Evolutionary conservation across 495 filamentous ascomycete genomes (phyloP).

Genomic region (Penicillium herquei): DNA sequence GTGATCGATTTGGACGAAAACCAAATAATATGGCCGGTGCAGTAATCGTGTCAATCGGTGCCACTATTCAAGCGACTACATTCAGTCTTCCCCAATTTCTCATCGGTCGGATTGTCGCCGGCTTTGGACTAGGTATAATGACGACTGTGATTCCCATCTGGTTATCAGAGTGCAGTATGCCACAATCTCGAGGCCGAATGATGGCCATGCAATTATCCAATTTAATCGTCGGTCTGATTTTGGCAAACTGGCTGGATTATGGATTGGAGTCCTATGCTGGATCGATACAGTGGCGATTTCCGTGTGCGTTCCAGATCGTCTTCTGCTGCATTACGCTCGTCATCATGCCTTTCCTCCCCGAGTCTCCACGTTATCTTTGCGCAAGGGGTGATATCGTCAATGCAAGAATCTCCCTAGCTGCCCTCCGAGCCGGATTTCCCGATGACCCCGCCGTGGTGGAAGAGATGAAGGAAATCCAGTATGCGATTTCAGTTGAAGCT

Average conservation of each 20-base stretch:
- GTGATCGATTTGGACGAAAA: slow-evolving; percentile 50
- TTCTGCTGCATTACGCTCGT: slow-evolving; percentile 42
- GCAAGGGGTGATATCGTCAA: slow-evolving; percentile 53
- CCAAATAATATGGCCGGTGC: slow-evolving; percentile 61
- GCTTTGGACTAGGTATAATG: slow-evolving; percentile 66
- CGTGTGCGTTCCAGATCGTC: slow-evolving; percentile 58
- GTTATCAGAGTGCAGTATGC: slow-evolving; percentile 63
- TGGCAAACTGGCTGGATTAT: slow-evolving; percentile 27
- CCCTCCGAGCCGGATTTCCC: slow-evolving; percentile 11
- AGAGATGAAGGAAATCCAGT: slow-evolving; percentile 20
- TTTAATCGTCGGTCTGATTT: slow-evolving; percentile 16
- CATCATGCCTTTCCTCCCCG: slow-evolving; percentile 29
- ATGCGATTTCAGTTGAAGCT: slow-evolving; percentile 16
- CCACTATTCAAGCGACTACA: slow-evolving; percentile 48
- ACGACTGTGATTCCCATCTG: slow-evolving; percentile 69
- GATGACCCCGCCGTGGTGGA: slow-evolving; percentile 9
- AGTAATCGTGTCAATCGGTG: slow-evolving; percentile 55
- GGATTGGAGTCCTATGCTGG: slow-evolving; percentile 10
- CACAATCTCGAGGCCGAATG: slow-evolving; percentile 62
- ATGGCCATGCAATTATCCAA: slow-evolving; percentile 42
- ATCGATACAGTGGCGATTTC: slow-evolving; percentile 49
- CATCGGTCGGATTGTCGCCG: slow-evolving; percentile 67
- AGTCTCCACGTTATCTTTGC: slow-evolving; percentile 34
- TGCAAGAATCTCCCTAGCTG: slow-evolving; percentile 52
- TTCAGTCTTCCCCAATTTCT: slow-evolving; percentile 53